Conservation (phyloP, 257 asterid genomes). For the Solanum neorickii region DNA sequence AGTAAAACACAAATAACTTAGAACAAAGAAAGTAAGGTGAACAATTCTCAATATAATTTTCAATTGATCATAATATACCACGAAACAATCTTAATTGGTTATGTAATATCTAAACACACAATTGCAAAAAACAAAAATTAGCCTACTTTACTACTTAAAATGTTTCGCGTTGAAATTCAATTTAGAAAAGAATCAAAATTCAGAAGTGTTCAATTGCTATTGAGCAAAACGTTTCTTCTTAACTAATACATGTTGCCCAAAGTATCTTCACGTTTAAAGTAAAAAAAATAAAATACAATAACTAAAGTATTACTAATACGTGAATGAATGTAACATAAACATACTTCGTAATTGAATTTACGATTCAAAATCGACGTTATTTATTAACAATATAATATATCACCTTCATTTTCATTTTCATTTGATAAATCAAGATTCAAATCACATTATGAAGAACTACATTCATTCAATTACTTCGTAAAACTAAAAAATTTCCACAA, state of each 20-base stretch:
- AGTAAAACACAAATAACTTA: not conserved
- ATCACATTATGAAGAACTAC: not conserved
- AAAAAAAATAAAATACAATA: not conserved
- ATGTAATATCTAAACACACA: not conserved
- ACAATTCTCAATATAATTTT: not conserved
- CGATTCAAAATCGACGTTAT: not conserved
- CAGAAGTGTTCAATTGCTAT: not conserved
- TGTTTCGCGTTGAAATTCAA: not conserved
- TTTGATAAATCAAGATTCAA: not conserved
- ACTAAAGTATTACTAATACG: not conserved
- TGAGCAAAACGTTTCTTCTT: not conserved
- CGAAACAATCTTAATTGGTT: not conserved
- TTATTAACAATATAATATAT: not conserved
- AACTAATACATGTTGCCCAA: too few relatives aligned
- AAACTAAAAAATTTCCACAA: too few relatives aligned
- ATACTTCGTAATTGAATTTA: not conserved
- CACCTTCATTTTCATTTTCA: not conserved
- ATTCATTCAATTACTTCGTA: not conserved
- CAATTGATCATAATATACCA: not conserved
- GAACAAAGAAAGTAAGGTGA: not conserved
- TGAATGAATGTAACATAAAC: not conserved
- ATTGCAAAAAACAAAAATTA: not conserved
- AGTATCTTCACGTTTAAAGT: not conserved
- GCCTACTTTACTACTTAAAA: rapidly evolving
- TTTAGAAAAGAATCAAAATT: not conserved